Evolutionary conservation across 345 rosid genomes (phyloP).

Genomic region (Citrus sp.): DNA sequence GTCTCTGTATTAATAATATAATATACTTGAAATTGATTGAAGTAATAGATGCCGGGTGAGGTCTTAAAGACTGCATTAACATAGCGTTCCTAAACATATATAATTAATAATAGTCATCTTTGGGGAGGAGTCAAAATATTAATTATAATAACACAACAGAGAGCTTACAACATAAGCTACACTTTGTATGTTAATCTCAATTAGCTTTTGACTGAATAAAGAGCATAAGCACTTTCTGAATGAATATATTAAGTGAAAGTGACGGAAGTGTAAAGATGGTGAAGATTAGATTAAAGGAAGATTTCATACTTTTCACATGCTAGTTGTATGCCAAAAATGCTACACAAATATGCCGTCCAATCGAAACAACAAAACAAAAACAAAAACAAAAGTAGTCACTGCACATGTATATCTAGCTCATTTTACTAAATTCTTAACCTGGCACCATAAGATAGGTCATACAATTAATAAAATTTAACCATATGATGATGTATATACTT

Average conservation of each 20-base stretch:
- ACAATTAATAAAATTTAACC: too few species aligned
- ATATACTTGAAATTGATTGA: too few species aligned
- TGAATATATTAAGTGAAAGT: neutral
- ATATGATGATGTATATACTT: fast-evolving
- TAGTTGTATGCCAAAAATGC: neutral
- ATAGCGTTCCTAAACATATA: too few species aligned
- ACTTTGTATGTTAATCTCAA: slow-evolving; percentile 4
- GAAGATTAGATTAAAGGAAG: neutral
- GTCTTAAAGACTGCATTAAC: too few species aligned
- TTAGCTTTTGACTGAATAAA: slow-evolving; percentile 25
- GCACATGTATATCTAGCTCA: neutral
- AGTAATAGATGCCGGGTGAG: too few species aligned
- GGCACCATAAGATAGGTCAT: too few species aligned
- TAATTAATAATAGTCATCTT: too few species aligned
- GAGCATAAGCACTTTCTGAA: neutral
- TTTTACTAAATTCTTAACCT: too few species aligned
- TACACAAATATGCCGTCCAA: neutral
- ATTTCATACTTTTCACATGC: slow-evolving; percentile 8
- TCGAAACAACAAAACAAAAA: neutral
- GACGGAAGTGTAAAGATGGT: neutral
- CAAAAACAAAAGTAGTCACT: too few species aligned
- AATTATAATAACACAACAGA: neutral
- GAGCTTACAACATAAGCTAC: slow-evolving; percentile 18
- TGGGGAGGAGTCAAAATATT: neutral
- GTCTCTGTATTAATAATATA: too few species aligned